Base-by-base conservation (phyloP, 768 basidiomycete genomes). In the Boletus bicolor region DNA sequence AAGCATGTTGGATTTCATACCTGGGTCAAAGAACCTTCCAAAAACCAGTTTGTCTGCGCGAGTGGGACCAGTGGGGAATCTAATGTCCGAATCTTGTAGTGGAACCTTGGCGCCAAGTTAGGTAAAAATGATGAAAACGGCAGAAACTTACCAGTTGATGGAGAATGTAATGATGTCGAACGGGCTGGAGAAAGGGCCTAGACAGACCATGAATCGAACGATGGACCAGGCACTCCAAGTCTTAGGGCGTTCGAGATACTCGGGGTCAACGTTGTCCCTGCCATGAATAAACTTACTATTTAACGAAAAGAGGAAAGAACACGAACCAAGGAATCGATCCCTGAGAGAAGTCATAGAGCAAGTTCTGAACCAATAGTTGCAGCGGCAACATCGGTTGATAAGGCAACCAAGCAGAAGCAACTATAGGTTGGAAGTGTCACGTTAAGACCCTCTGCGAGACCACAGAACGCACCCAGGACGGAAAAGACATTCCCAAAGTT, bases 251-350 rank as follows among this genome's bases (percentile, higher is more conserved):
- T 64, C 65, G 11, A 73, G 66, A 58, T 71, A 72, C 58, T 73
- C 73, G 0, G 71, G 69, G 51, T 73, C 73, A 51, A 73, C 73
- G 14, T 75, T 74, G 51, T 73, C 72, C 73, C 69, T 70, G 43
- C 11, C 14, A 39, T 11, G 19, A 11, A 44, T 72, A 15, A 63
- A 51, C 39, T 9, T 37, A 24, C n/a, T 14, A 37, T 49, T n/a
- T 14, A 32, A 39, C 2, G 19, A 49, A 47, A 28, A 15, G 7
- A 42, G 14, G 14, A 19, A 24, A 52, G 26, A 28, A 7, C 38
- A 44, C 60, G 15, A 53, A 72, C 70, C 72, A 73, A 38, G 73
- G 72, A 52, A 73, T 73, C 1, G 72, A 72, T 21, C 59, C 72
- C 12, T 73, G 72, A 28, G 73, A 73, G 44, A 73, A 74, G 54